phyloP scores from a whole-genome alignment of 2,329 filamentous ascomycete species.

The Apiospora phragmitis region DNA sequence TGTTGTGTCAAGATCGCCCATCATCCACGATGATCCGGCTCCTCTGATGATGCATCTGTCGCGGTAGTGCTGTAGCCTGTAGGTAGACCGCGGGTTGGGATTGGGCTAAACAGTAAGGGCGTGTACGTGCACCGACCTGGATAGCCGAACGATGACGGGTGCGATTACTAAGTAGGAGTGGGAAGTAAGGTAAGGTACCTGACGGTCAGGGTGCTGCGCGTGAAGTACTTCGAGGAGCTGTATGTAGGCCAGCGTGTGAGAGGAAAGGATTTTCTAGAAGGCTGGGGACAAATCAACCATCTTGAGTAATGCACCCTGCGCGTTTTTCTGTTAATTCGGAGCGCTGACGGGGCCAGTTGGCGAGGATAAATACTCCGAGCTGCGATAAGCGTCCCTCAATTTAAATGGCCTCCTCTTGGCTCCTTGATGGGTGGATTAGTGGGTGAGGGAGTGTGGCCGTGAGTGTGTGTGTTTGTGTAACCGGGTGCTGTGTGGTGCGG shows the following conservation, averaged over 20 bases:
- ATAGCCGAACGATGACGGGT: constrained; percentile 1
- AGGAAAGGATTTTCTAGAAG: constrained; percentile 10
- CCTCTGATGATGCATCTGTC: not conserved
- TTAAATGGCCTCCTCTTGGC: constrained; percentile 22
- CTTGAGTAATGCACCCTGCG: constrained; percentile 23
- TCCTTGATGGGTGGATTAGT: constrained; percentile 13
- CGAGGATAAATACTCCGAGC: constrained; percentile 33
- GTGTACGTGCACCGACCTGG: not conserved
- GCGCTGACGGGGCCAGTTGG: constrained; percentile 22
- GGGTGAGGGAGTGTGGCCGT: not conserved
- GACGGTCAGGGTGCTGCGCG: not conserved
- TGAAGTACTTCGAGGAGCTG: not conserved
- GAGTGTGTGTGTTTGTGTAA: constrained; percentile 12
- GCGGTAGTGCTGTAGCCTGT: not conserved
- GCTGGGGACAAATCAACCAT: constrained; percentile 20
- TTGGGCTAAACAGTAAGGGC: not conserved
- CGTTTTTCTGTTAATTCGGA: constrained; percentile 20
- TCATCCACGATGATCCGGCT: not conserved
- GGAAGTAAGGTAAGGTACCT: not conserved
- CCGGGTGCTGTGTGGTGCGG: constrained; percentile 1
- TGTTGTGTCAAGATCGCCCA: constrained; percentile 7
- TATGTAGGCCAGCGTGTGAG: not conserved
- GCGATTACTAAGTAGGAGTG: not conserved
- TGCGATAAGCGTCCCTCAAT: constrained; percentile 32
- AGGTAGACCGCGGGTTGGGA: not conserved